phyloP scores from a whole-genome alignment of 306 rosid genomes.

The Acacia melanoxylon region DNA sequence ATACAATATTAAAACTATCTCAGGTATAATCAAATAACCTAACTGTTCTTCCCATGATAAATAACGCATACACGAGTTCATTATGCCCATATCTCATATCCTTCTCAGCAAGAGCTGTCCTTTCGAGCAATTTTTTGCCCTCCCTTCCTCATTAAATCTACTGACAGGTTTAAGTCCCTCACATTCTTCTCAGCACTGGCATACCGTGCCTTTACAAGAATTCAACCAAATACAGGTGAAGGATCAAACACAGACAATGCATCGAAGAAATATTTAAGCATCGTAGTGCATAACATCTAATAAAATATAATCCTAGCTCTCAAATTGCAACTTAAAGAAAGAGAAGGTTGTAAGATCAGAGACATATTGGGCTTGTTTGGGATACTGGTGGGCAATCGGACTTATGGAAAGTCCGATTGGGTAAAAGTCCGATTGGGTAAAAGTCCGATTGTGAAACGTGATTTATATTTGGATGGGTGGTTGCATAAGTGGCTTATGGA shows the following conservation, averaged over 20 bases:
- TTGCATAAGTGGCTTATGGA: too few species aligned
- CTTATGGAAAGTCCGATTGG: too few species aligned
- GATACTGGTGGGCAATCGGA: too few species aligned
- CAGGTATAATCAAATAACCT: conserved; percentile 21
- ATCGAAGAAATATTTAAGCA: conserved; percentile 16
- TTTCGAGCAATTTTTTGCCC: conserved; percentile 79
- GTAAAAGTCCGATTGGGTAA: too few species aligned
- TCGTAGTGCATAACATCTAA: not conserved
- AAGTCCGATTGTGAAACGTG: too few species aligned
- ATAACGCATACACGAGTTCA: conserved; percentile 66
- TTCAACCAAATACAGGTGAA: conserved; percentile 21
- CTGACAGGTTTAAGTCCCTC: conserved; percentile 70
- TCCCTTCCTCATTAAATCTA: conserved; percentile 85
- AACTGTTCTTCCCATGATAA: not conserved
- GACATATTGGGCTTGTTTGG: too few species aligned
- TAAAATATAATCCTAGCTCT: conserved; percentile 8
- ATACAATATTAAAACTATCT: conserved; percentile 19
- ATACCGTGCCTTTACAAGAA: conserved; percentile 63
- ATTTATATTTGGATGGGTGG: too few species aligned
- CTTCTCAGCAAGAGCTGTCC: conserved; percentile 80
- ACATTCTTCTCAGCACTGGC: conserved; percentile 75
- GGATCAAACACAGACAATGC: conserved; percentile 15
- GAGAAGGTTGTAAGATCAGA: conserved; percentile 11
- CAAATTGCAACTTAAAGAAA: conserved; percentile 25
- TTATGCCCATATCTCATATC: conserved; percentile 75